Percentiles rank a stretch among this genome's conserved stretches.
Evolutionary conservation across 345 rosid genomes (phyloP).

Genomic region (Salix viminalis): DNA sequence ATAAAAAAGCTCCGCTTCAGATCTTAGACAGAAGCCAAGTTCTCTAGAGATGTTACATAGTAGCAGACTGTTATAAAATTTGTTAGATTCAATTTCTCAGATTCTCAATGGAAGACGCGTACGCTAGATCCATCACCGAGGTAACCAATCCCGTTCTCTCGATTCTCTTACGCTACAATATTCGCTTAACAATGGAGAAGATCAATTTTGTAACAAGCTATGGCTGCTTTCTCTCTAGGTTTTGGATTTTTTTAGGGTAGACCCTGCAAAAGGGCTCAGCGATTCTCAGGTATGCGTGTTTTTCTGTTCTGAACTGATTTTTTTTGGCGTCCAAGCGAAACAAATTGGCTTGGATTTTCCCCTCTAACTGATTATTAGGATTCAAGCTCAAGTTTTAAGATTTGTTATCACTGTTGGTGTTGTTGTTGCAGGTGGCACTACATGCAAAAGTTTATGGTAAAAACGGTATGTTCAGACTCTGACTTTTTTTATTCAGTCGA

Average conservation of each 20-base stretch:
- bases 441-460: constrained; percentile 59
- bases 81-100: constrained; percentile 13
- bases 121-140: constrained; percentile 91
- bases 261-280: constrained; percentile 67
- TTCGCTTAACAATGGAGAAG: background rate
- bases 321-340: background rate
- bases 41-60: background rate
- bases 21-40: background rate
- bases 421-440: constrained; percentile 51
- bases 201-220: background rate
- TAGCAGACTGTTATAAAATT: background rate
- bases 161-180: background rate
- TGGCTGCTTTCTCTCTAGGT: constrained; percentile 45
- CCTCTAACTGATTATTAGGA: background rate
- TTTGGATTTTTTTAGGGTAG: constrained; percentile 77
- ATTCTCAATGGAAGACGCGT: constrained; percentile 78
- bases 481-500: background rate
- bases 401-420: background rate
- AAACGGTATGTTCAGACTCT: constrained; percentile 50
- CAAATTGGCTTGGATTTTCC: background rate
- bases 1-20: background rate
- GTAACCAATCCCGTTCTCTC: constrained; percentile 24
- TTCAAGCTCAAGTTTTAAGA: background rate
- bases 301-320: background rate
- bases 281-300: constrained; percentile 71